phyloP scores from a whole-genome alignment of 352 stramenopile genomes.

The Chrysophaeum taylorii region DNA sequence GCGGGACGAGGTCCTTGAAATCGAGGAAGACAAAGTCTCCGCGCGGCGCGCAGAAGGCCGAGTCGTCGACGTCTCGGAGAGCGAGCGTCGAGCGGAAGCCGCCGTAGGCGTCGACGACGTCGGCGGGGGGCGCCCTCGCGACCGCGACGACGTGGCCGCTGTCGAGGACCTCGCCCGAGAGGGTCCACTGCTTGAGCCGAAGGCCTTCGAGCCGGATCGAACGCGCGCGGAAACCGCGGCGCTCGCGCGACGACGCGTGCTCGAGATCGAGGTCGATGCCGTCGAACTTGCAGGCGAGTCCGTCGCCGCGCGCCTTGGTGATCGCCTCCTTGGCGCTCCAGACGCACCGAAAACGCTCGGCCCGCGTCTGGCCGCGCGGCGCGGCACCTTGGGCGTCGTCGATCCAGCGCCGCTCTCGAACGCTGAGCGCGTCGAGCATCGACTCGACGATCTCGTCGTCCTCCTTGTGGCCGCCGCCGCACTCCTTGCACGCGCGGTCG shows the following conservation, averaged over 20 bases:
- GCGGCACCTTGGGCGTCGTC: neutral
- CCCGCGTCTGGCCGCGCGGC: neutral
- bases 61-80: neutral
- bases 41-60: no score
- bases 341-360: neutral
- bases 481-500: no score
- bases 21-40: neutral
- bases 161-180: neutral
- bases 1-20: neutral
- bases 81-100: neutral
- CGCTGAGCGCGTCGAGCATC: neutral
- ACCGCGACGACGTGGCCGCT: neutral
- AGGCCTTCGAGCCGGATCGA: neutral
- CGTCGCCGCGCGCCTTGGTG: conserved; percentile 9
- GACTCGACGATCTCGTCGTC: neutral
- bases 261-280: neutral
- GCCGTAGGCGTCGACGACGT: neutral
- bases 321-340: conserved; percentile 8
- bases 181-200: neutral
- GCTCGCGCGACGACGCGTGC: no score
- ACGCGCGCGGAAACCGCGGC: no score
- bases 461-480: no score
- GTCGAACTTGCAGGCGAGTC: neutral
- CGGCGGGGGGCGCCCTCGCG: neutral
- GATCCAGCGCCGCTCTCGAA: neutral